Base-by-base conservation (phyloP, 2,329 filamentous ascomycete species). In the Aureobasidium vineae region DNA sequence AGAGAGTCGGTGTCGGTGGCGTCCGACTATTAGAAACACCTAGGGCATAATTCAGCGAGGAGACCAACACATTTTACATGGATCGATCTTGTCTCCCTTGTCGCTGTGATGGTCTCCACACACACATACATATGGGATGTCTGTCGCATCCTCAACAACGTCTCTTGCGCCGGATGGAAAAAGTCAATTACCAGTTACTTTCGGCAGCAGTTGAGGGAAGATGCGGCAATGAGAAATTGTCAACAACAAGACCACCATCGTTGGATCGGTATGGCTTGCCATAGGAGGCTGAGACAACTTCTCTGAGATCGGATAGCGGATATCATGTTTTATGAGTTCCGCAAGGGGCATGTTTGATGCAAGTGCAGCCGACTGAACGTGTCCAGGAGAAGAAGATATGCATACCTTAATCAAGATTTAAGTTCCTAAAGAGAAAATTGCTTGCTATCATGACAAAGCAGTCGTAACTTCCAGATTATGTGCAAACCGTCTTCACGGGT, bases 351-450 rank as follows among this genome's bases (percentile, higher is more conserved):
- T 2, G 19, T 10, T 3, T 2, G 19, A 19, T 41, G 47, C 59
- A 63, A 47, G 33, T 23, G 21, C 59, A 63, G 47, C 59, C 59
- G 59, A 63, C 38, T 28, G 23, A 15, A n/a, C 7, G 4, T 63
- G 13, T 41, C 6, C 28, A 45, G 21, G 10, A 23, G 21, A 28
- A 31, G 16, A n/a, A 38, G n/a, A 43, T 8, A 13, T 11, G 3
- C 6, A 16, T 8, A 45, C 23, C 54, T 59, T 45, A 5, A 43
- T 41, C 23, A 23, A 31, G 19, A 38, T 45, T 4, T 3, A 45
- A n/a, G 13, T 11, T 43, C 7, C 10, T 3, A 26, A n/a, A 11
- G 16, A 36, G 15, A 16, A 57, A 57, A 36, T 43, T 43, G 15
- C 21, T 41, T 43, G 15, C 41, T 31, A 16, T 2, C 23, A 47